Conservation (phyloP, 2,329 filamentous ascomycete genomes). For the Neofusicoccum parvum region DNA sequence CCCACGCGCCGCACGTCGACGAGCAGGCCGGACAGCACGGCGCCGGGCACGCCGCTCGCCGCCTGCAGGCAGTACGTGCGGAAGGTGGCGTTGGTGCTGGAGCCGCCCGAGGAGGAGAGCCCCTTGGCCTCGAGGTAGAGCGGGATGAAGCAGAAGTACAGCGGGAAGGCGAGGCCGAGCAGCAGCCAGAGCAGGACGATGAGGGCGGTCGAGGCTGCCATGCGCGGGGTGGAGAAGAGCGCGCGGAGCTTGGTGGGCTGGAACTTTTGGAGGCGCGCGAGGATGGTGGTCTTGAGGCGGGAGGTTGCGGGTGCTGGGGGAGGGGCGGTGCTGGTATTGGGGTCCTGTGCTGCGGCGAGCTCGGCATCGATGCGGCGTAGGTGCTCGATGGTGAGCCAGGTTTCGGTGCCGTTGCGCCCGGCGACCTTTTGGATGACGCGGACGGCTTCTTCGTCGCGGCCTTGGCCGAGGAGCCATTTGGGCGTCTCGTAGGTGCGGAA, state of each 20-base stretch:
- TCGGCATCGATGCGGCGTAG: slow-evolving; percentile 39
- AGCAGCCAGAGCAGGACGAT: slow-evolving; percentile 48
- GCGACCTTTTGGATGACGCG: slow-evolving; percentile 47
- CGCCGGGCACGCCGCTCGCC: slow-evolving; percentile 54
- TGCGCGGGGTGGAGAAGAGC: slow-evolving; percentile 44
- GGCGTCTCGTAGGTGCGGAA: slow-evolving; percentile 61
- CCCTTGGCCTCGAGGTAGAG: slow-evolving; percentile 58
- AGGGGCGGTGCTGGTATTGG: neutral
- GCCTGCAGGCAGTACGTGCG: slow-evolving; percentile 58
- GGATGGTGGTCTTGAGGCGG: slow-evolving; percentile 35
- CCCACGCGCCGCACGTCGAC: slow-evolving; percentile 35
- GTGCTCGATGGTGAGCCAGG: slow-evolving; percentile 37
- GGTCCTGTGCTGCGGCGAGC: slow-evolving; percentile 22
- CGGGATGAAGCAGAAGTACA: slow-evolving; percentile 55
- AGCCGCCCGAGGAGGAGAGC: slow-evolving; percentile 39
- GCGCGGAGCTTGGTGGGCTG: slow-evolving; percentile 33
- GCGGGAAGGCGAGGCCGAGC: slow-evolving; percentile 49
- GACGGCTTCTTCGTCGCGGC: slow-evolving; percentile 56
- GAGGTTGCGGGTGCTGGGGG: neutral
- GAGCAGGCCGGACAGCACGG: slow-evolving; percentile 49
- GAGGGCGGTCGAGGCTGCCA: slow-evolving; percentile 36
- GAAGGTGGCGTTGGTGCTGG: slow-evolving; percentile 49
- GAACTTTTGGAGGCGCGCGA: slow-evolving; percentile 28
- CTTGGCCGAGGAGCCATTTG: slow-evolving; percentile 59
- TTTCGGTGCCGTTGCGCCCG: slow-evolving; percentile 42